These are phyloP conservation scores for Microstegium vimineum DNA, from an alignment of 176 grass and related monocot species.

Conservation along the genomic window DNA sequence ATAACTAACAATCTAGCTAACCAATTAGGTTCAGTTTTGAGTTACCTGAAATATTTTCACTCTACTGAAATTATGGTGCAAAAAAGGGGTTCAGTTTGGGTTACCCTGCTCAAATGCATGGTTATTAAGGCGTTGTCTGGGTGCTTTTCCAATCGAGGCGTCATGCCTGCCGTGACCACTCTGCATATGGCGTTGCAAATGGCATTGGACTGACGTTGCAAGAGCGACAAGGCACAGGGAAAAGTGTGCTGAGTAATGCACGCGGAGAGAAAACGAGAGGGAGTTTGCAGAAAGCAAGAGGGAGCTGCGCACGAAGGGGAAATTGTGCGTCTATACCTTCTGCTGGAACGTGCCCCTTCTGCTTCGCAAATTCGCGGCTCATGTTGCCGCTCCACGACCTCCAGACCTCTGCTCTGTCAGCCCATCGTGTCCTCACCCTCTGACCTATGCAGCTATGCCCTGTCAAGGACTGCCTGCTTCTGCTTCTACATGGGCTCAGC, in stretches of 20 bases:
- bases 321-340: not conserved
- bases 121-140: not conserved
- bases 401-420: not conserved
- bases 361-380: not conserved
- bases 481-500: not conserved
- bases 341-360: not conserved
- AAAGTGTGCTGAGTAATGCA: not conserved
- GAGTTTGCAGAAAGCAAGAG: not conserved
- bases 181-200: not conserved
- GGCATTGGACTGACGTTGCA: not conserved
- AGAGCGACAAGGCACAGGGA: not conserved
- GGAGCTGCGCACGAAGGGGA: not conserved
- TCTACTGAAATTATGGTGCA: not conserved
- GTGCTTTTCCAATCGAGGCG: not conserved
- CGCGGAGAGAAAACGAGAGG: not conserved
- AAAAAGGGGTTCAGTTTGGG: not conserved
- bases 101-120: not conserved
- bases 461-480: not conserved
- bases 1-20: not conserved
- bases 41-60: not conserved
- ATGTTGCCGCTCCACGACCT: not conserved
- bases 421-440: not conserved
- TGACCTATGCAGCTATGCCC: not conserved
- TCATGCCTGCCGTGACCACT: not conserved
- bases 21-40: not conserved